A percentile compares a stretch with the other conserved stretches of the same genome.
These are phyloP conservation scores for Vitis rotundifolia DNA, from an alignment of 164 flowering plant genomes.

Conservation along the genomic window DNA sequence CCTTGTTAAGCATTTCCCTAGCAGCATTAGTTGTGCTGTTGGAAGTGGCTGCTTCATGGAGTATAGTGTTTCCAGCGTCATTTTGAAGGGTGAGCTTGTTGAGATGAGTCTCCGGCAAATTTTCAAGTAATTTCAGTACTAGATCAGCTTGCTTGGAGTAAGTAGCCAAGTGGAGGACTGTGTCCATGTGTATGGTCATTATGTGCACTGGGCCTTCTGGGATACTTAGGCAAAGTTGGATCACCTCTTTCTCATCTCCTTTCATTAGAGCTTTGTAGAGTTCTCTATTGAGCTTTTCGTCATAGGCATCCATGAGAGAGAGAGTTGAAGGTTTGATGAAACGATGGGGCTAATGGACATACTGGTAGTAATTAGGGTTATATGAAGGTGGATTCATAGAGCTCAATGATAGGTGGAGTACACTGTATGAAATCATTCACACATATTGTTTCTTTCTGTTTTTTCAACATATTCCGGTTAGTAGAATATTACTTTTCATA, in stretches of 20 bases:
- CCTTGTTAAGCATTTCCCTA: not conserved
- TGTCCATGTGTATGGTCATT: conserved; percentile 5
- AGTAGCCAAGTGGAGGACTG: conserved; percentile 14
- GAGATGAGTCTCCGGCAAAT: not conserved
- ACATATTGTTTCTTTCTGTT: no score
- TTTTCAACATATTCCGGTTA: no score
- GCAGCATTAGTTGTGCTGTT: not conserved
- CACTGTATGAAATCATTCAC: no score
- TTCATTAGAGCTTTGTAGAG: conserved; percentile 4
- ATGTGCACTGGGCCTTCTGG: not conserved
- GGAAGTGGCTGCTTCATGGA: conserved; percentile 8
- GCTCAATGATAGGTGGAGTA: no score
- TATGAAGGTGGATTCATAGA: no score
- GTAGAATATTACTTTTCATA: no score
- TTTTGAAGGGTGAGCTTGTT: conserved; percentile 10
- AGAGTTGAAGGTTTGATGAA: no score
- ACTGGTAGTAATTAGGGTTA: no score
- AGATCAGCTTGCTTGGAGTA: not conserved
- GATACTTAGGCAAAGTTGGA: not conserved
- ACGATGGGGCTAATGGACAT: no score
- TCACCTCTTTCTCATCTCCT: conserved; percentile 1
- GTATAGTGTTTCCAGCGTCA: conserved; percentile 9
- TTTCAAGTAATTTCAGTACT: conserved; percentile 1
- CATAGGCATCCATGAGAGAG: no score
- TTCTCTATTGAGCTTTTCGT: not conserved